A percentile compares a stretch with the other conserved stretches of the same genome.
Conservation (phyloP, 148 eudicot genomes). For the Amaranthus palmeri region DNA sequence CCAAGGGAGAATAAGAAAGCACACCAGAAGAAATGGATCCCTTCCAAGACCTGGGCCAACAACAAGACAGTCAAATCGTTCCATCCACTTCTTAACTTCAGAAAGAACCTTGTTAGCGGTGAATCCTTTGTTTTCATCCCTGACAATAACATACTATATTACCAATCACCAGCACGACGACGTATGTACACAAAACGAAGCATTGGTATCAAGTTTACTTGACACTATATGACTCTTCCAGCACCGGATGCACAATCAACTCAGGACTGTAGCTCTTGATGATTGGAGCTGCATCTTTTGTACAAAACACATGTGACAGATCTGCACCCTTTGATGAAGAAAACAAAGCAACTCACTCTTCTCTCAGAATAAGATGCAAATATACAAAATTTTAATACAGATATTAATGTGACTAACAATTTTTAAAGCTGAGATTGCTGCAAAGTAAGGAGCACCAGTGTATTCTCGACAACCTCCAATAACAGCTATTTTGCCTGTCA, state of each 20-base stretch:
- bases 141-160: slow-evolving; percentile 24
- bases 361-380: background rate
- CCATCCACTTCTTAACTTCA: slow-evolving; percentile 90
- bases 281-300: slow-evolving; percentile 93
- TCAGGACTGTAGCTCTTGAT: slow-evolving; percentile 94
- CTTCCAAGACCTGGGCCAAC: slow-evolving; percentile 99
- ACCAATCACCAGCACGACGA: slow-evolving; percentile 2
- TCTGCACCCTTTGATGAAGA: slow-evolving; percentile 77
- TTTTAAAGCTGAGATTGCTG: slow-evolving; percentile 94
- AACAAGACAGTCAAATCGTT: slow-evolving; percentile 94
- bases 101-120: slow-evolving; percentile 51
- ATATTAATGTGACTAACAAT: slow-evolving; percentile 50
- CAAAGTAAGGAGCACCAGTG: slow-evolving; percentile 97
- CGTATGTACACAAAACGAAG: background rate
- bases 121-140: slow-evolving; percentile 67
- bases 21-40: slow-evolving; percentile 91
- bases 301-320: slow-evolving; percentile 92
- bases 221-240: slow-evolving; percentile 90
- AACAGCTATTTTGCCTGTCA: slow-evolving; percentile 91
- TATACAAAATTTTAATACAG: background rate
- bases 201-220: slow-evolving; percentile 34
- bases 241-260: slow-evolving; percentile 90
- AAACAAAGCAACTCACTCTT: slow-evolving; percentile 5
- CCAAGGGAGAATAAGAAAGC: slow-evolving; percentile 17
- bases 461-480: slow-evolving; percentile 96